A percentile compares a stretch with the other conserved stretches of the same genome.
phyloP scores from a whole-genome alignment of 257 asterid species.

The Vinca minor region DNA sequence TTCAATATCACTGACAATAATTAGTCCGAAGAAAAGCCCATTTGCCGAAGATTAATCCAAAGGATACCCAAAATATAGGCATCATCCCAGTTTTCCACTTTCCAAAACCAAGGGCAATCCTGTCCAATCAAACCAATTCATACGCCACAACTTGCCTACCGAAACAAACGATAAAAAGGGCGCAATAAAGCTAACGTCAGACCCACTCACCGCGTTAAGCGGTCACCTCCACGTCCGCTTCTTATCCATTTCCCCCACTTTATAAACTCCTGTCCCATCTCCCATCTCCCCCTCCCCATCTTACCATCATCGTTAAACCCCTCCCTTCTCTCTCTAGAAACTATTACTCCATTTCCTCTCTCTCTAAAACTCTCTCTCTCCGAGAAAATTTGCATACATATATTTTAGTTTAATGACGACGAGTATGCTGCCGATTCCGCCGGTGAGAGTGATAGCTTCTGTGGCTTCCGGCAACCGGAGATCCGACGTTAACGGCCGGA shows the following conservation, averaged over 20 bases:
- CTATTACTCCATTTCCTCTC: background rate
- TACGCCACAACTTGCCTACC: background rate
- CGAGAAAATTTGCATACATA: background rate
- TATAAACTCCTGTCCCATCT: background rate
- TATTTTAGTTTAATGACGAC: constrained; percentile 14
- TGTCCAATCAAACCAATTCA: background rate
- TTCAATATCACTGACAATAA: too few species aligned
- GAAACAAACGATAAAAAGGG: constrained; percentile 1
- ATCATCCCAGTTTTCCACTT: background rate
- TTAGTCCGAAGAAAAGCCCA: too few species aligned
- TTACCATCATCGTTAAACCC: background rate
- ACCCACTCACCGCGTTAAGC: background rate
- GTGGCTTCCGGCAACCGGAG: constrained; percentile 13
- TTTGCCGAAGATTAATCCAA: background rate
- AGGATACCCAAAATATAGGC: background rate
- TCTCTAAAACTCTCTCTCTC: background rate
- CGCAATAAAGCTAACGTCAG: background rate
- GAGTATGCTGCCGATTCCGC: constrained; percentile 14
- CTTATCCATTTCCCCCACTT: constrained; percentile 1
- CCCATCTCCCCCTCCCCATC: too few species aligned
- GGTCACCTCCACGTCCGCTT: constrained; percentile 4
- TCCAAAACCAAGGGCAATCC: background rate
- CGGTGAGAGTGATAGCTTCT: constrained; percentile 9
- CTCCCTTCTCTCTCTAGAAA: background rate
- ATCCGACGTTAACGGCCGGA: constrained; percentile 12